These are phyloP conservation scores for Pittosporum tobira DNA, from an alignment of 129 eudicot species.

Conservation along the genomic window DNA sequence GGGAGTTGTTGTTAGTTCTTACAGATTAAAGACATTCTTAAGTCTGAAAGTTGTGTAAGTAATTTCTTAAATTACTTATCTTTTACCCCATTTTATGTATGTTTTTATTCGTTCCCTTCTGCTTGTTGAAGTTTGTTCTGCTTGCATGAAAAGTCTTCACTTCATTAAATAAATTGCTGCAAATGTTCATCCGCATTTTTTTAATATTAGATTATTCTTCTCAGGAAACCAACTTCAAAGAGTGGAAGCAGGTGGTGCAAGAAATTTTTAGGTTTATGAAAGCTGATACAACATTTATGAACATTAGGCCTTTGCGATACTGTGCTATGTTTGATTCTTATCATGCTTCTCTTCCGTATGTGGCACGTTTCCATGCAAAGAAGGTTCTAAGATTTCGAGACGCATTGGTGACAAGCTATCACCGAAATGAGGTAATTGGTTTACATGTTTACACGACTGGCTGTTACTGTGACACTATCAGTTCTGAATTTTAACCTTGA, in stretches of 20 bases:
- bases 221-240: slow-evolving; percentile 80
- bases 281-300: slow-evolving; percentile 39
- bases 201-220: background rate
- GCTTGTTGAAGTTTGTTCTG: background rate
- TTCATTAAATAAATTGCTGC: background rate
- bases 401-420: slow-evolving; percentile 86
- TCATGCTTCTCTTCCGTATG: slow-evolving; percentile 68
- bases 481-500: background rate
- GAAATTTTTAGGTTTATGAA: slow-evolving; percentile 77
- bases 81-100: too few species aligned
- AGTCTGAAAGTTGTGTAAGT: too few species aligned
- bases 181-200: background rate
- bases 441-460: slow-evolving; percentile 9
- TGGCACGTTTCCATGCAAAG: slow-evolving; percentile 90
- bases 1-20: too few species aligned
- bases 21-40: too few species aligned
- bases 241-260: slow-evolving; percentile 88
- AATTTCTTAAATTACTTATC: too few species aligned
- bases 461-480: background rate
- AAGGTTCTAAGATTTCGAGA: slow-evolving; percentile 81
- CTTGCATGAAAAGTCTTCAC: too few species aligned
- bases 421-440: slow-evolving; percentile 73
- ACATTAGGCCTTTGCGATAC: slow-evolving; percentile 67
- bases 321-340: slow-evolving; percentile 65
- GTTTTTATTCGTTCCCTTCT: background rate